phyloP scores from a whole-genome alignment of 1,139 yeast genomes.

The Yamadazyma friedrichii region DNA sequence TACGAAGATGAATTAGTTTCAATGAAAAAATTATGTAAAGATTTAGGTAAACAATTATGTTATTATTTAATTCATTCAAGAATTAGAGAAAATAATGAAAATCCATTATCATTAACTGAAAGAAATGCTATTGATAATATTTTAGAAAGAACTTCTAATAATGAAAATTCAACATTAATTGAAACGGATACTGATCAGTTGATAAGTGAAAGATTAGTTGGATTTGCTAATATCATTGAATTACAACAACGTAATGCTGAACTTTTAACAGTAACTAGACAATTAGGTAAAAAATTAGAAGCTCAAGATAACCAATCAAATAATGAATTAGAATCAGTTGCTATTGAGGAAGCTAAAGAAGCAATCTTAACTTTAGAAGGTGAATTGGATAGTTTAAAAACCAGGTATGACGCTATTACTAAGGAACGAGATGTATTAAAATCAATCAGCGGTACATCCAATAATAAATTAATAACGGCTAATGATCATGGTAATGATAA shows the following conservation, averaged over 20 bases:
- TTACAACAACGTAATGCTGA: conserved; percentile 74
- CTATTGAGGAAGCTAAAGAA: conserved; percentile 70
- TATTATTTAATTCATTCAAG: conserved; percentile 67
- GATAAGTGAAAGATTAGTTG: conserved; percentile 71
- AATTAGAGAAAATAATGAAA: conserved; percentile 48
- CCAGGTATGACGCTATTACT: conserved; percentile 51
- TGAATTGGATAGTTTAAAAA: conserved; percentile 52
- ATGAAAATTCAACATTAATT: conserved; percentile 17
- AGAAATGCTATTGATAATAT: conserved; percentile 50
- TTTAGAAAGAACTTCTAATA: conserved; percentile 36
- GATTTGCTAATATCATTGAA: conserved; percentile 65
- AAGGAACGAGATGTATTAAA: conserved; percentile 70
- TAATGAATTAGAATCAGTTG: conserved; percentile 50
- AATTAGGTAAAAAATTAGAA: conserved; percentile 70
- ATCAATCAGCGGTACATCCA: conserved; percentile 24
- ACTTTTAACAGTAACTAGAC: conserved; percentile 63
- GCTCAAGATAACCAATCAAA: conserved; percentile 42
- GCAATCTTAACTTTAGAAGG: conserved; percentile 70
- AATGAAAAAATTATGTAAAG: conserved; percentile 59
- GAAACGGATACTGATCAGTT: conserved; percentile 69
- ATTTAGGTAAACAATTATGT: conserved; percentile 79
- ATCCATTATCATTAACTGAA: conserved; percentile 61
- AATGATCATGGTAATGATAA: conserved; percentile 3
- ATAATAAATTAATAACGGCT: neutral
- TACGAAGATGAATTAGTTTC: conserved; percentile 41